phyloP scores from a whole-genome alignment of 2,329 filamentous ascomycete genomes.

The Microsporum canis region DNA sequence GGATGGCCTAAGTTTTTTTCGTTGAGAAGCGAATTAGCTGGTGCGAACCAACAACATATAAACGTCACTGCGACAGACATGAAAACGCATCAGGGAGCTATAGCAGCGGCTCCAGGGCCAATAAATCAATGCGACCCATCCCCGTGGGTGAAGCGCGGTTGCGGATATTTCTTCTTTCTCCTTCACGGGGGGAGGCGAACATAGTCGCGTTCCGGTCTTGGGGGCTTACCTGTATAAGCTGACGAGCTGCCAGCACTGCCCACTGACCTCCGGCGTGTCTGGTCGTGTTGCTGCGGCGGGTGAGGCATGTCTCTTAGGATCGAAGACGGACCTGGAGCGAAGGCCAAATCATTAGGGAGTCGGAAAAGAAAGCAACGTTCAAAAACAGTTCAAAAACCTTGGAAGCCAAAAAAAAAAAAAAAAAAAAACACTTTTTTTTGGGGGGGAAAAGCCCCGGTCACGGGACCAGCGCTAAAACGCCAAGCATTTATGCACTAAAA shows the following conservation, averaged over 20 bases:
- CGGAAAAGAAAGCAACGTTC: background rate
- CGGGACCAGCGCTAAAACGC: background rate
- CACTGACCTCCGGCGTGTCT: constrained; percentile 26
- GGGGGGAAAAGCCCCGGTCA: background rate
- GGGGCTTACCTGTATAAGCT: constrained; percentile 28
- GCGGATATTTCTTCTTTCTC: background rate
- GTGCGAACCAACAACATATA: background rate
- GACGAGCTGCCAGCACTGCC: constrained; percentile 28
- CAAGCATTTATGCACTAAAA: background rate
- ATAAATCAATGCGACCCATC: background rate
- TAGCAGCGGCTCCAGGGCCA: background rate
- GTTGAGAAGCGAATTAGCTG: background rate
- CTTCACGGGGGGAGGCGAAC: background rate
- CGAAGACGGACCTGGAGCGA: constrained; percentile 5
- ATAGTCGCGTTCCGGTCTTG: constrained; percentile 7
- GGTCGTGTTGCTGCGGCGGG: constrained; percentile 24
- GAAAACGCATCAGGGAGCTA: background rate
- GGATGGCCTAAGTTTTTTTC: constrained; percentile 7
- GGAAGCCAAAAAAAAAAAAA: background rate
- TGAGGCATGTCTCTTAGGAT: constrained; percentile 27
- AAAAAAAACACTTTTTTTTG: background rate
- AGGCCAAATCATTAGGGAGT: constrained; percentile 7
- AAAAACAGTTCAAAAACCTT: background rate
- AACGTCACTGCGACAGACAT: background rate
- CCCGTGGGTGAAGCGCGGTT: constrained; percentile 1